Base-by-base conservation (phyloP, 257 asterid species). In the Pogostemon cablin region DNA sequence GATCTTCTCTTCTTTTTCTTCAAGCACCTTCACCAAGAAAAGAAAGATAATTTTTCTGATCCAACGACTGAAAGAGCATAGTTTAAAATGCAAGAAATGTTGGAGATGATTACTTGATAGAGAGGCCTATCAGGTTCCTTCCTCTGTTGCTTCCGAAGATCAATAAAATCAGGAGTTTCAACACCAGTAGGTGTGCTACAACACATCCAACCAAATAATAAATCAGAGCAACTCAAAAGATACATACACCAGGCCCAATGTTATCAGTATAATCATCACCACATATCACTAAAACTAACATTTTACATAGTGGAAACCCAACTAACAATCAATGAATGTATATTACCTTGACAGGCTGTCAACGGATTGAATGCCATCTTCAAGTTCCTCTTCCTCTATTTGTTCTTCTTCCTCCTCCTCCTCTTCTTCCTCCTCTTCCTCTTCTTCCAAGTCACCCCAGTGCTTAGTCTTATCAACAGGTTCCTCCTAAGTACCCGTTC, bases 371-470 rank as follows among this genome's bases (percentile, higher is more conserved):
- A 85, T 93, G 67, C 96, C 97, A 80, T 78, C 96, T 83, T 90
- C 90, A 74, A 93, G 75, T 54, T 86, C 96, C 72, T 85, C 97
- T 66, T 93, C 97, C 75, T 83, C 97, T 68, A 93, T 69, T 75
- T 82, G 84, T 43, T 92, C 98, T 59, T 90, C 97, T 66, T 81
- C 88, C 41, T 90, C 96, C 44, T 78, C 87, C 11, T 85, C 91
- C 9, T 85, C 96, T 47, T 86, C 98, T 47, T 86, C 98, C 6
- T 87, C 96, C 37, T 92, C 97, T 38, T 92, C 97, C 72, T 93
- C 98, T 73, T 93, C 96, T 77, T 88, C 97, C 84, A 90, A 81
- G 72, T 90, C 97, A 20, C 98, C 98, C 98, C 98, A 93, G 77
- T 93, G 98, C 83, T 90, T 93, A 32, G 81, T 67, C 84, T 90